These are phyloP conservation scores for Tolypocladium guangdongense DNA, from an alignment of 2,329 filamentous ascomycete species.

Conservation along the genomic window DNA sequence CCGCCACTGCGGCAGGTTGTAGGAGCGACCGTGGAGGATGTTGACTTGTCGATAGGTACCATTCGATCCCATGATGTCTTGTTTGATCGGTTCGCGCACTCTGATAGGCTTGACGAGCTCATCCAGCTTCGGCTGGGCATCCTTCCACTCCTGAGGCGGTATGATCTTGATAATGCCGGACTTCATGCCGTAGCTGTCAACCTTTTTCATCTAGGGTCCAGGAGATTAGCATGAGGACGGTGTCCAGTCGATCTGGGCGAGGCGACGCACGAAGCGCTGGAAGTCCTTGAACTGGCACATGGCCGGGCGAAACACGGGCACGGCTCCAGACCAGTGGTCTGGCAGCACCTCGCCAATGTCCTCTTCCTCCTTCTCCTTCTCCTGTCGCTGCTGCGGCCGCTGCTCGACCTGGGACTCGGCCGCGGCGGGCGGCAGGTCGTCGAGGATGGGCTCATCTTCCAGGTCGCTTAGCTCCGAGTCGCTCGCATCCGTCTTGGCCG, in stretches of 20 bases:
- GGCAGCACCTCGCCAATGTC: slow-evolving; percentile 72
- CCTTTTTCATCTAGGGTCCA: slow-evolving; percentile 53
- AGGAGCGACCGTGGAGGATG: slow-evolving; percentile 88
- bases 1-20: slow-evolving; percentile 95
- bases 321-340: slow-evolving; percentile 80
- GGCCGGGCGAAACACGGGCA: slow-evolving; percentile 90
- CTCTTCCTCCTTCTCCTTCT: slow-evolving; percentile 36
- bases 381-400: slow-evolving; percentile 13
- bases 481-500: slow-evolving; percentile 46
- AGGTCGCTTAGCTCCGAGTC: slow-evolving; percentile 58
- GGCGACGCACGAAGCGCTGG: slow-evolving; percentile 63
- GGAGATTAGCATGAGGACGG: slow-evolving; percentile 9
- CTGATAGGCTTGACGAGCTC: slow-evolving; percentile 83
- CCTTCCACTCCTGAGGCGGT: slow-evolving; percentile 86
- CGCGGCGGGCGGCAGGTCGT: slow-evolving; percentile 16
- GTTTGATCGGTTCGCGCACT: slow-evolving; percentile 94
- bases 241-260: not conserved
- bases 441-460: slow-evolving; percentile 40
- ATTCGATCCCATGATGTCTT: slow-evolving; percentile 93
- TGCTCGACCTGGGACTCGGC: slow-evolving; percentile 8
- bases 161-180: slow-evolving; percentile 95
- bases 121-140: slow-evolving; percentile 65
- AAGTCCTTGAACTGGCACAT: slow-evolving; percentile 95
- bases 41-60: slow-evolving; percentile 96
- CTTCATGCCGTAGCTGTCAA: slow-evolving; percentile 94